Base-by-base conservation (phyloP, 225 moss, liverwort and hornwort species). In the Antitrichia curtipendula region DNA sequence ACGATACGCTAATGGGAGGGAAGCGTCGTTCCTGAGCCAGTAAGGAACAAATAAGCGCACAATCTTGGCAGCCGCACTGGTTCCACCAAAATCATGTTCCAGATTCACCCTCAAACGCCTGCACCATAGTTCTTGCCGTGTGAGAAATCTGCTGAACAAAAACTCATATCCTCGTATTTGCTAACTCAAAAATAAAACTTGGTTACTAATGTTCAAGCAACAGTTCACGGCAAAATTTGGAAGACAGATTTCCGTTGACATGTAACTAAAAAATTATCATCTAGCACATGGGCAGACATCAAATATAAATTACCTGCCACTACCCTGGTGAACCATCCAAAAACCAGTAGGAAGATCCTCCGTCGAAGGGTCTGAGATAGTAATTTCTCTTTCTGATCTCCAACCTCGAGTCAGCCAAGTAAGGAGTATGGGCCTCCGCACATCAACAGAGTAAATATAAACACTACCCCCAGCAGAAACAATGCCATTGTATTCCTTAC, bases 1-100 rank as follows among this genome's bases (percentile, higher is more conserved):
- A 74, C 97, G 93, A 88, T 98, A 98, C 63, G 93, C 92, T 62
- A 98, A 86, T 49, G 97, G 96, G 60, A 98, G 87, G n/a, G 88
- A 89, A 78, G 97, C 96, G 90, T 98, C 98, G 86, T 97, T 96
- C 62, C 90, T 90, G 63, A 98, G 95, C 98, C 97, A 97, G 87
- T 98, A 97, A 45, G 98, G 97, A 78, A 98, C 98, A 94, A 96
- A 98, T 85, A 98, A 91, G 81, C 98, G 97, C 85, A 98, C 95
- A 56, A 96, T 97, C 90, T 97, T 98, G 75, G 98, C 96, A 85
- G 98, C 93, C 70, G 92, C 82, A 85, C 92, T 93, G 88, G 93
- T 95, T 84, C 90, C 96, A 73, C 98, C 98, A 87, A 97, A 95
- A 89, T 98, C 98, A 89, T 97, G 97, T 84, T 98, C 98, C 91